Evolutionary conservation across 805 yeast species (phyloP), one percentile per base, ranked within the genome.

Genomic region (Wickerhamia fluorescens): DNA sequence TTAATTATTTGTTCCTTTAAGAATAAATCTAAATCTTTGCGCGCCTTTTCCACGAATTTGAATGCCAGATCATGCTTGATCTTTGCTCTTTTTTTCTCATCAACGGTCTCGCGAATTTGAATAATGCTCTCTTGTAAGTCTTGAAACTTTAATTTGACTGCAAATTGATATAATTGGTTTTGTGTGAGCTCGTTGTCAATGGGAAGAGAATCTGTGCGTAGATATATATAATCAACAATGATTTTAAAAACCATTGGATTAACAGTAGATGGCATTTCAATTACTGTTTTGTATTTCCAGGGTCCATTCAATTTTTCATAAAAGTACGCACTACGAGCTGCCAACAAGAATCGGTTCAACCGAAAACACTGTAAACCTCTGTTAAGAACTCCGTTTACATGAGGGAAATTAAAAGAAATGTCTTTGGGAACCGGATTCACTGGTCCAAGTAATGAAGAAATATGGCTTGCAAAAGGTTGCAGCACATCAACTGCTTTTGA

Each of bases 401-500:
- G 41, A 5, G 45, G 43, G 16, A 51, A 42, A n/a, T 40, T 30
- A 30, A 64, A 44, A 12, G 44, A 37, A 4, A 60, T 36, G 34
- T 68, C 73, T 7, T 51, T 48, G 2, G 54, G 45, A 6, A 41
- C 35, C n/a, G 53, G 44, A 13, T 32, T 37, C 3, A 38, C 25
- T 3, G 53, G 47, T 12, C 42, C 44, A 14, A 59, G 26, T 41
- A 78, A 49, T 3, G 75, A 61, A 3, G 87, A 63, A 13, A 83
- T 53, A 49, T 78, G 86, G 2, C 78, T 65, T 2, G 84, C 82
- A 58, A 80, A 83, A 2, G 92, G 89, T 45, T 79, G 82, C 9
- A 66, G 61, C 9, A 65, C 51, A 48, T 82, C 87, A 10, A 77
- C 78, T 0, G 77, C 73, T 42, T 78, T 82, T 5, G 83, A 71